Evolutionary conservation across 1,139 yeast genomes (phyloP).

Genomic region (Petasospora fabianii): DNA sequence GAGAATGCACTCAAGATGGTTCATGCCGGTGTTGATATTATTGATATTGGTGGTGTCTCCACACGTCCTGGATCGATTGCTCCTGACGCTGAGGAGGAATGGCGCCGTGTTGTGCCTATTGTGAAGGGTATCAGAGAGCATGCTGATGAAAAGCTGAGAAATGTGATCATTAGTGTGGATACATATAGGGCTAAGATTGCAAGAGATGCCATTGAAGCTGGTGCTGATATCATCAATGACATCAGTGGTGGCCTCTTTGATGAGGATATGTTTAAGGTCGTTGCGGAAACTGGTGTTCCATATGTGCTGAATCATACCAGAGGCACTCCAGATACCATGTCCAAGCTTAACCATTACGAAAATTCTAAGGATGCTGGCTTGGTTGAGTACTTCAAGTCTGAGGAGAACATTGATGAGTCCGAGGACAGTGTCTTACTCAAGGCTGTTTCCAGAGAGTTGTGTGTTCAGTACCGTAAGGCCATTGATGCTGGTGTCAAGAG

Average conservation of each 20-base stretch:
- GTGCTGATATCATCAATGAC: conserved; percentile 92
- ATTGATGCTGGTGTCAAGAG: conserved; percentile 61
- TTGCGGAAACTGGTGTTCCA: conserved; percentile 69
- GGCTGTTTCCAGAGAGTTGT: conserved; percentile 64
- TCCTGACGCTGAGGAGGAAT: conserved; percentile 55
- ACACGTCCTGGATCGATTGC: conserved; percentile 79
- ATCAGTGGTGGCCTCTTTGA: conserved; percentile 81
- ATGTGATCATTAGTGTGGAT: conserved; percentile 68
- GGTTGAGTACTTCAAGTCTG: conserved; percentile 34
- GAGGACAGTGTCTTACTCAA: conserved; percentile 33
- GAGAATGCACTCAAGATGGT: conserved; percentile 42
- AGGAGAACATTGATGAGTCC: conserved; percentile 32
- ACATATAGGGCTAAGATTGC: conserved; percentile 83
- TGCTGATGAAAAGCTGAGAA: conserved; percentile 35
- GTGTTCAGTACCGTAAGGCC: conserved; percentile 54
- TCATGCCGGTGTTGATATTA: conserved; percentile 56
- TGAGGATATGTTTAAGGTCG: conserved; percentile 56
- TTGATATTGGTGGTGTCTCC: conserved; percentile 92
- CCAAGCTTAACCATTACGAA: conserved; percentile 51
- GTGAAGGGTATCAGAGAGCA: conserved; percentile 54
- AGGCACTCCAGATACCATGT: conserved; percentile 79
- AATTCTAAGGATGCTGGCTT: conserved; percentile 39
- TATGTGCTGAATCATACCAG: conserved; percentile 82
- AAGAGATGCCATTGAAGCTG: conserved; percentile 57
- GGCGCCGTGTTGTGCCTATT: conserved; percentile 65